Evolutionary conservation across 148 eudicot species (phyloP), one percentile per base, ranked within the genome.

Genomic region (Cornus kousa): DNA sequence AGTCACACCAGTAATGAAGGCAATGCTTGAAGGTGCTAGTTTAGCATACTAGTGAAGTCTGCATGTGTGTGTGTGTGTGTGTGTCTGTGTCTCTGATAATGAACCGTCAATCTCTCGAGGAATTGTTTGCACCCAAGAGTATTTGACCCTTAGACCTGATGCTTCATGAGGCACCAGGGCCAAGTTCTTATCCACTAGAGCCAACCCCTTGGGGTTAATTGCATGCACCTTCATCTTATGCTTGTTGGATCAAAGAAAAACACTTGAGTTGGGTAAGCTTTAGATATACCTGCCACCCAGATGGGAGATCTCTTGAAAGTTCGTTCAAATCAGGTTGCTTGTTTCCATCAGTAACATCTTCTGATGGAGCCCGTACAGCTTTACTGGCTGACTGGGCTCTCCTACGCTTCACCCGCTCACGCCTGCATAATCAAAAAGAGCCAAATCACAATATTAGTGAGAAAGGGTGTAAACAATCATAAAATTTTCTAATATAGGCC

Each of bases 401-500:
- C 86, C 81, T 92, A 22, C 99, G 97, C 90, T 92, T 96, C 77
- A 96, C 98, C 69, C 98, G 90, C 80, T 90, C 99, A 59, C 99
- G 97, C 99, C 99, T 96, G 81, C 74, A 65, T 13, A 67, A 72
- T 64, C 6, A 23, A 43, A 43, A 20, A 37, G 8, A 33, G 55
- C 14, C 46, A 77, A 72, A 69, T 60, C 62, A 80, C 60, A 76
- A 13, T 57, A 48, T 11, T 2, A 53, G 7, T 53, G 1, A 28
- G 39, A 50, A 74, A n/a, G 20, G n/a, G 24, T 14, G 37, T 16
- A 70, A 39, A 60, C 23, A 0, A 70, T 20, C 57, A 40, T n/a
- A 9, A 62, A 1, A 17, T 17, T 62, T 78, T 35, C n/a, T 4
- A 71, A 35, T 48, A 68, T 22, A 43, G 48, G 48, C 7, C 6